Base-by-base conservation (phyloP, 2,329 filamentous ascomycete species). In the Domatiomyces globalis region DNA sequence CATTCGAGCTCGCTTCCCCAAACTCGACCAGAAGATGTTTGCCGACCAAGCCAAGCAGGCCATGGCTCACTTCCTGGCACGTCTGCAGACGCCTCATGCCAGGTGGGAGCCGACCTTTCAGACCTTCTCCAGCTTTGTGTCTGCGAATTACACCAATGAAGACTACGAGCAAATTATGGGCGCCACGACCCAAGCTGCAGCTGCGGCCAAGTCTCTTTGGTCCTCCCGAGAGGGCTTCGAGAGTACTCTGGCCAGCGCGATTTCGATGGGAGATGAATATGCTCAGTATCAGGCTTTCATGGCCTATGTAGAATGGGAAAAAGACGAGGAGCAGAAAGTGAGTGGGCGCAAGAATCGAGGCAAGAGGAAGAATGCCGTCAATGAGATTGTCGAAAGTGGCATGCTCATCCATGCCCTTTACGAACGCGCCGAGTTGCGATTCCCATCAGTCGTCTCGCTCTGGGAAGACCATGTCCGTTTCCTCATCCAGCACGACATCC, bases 401-500 rank as follows among this genome's bases (percentile, higher is more conserved):
- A 74, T 73, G 20, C 65, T 81, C 12, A 71, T 76, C 56, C 76
- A 75, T 59, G 74, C 76, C 15, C 73, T 95, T 1, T 95, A 85
- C 63, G 81, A 87, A 60, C 81, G 90, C 53, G 88, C 87, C 18
- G 75, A 90, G 67, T 78, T 71, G 65, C 71, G 83, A 42, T 85
- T 94, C 53, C 80, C 85, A 2, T 80, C 81, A 0, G 82, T 90
- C 60, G 78, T 87, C 39, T 73, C 76, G 12, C 75, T 85, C 44
- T 96, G 90, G 90, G 81, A 84, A 62, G 87, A 94, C 58, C 87
- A 88, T 61, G 72, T 87, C 25, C 84, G 87, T 54, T 88, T 87
- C 58, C 69, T 92, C 12, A 70, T 78, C 48, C 72, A 72, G 17
- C 68, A 73, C 65, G 76, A 71, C 15, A 64, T 73, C 50, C 70